Conservation (phyloP, 495 filamentous ascomycete genomes). For the Cryomyces antarcticus region DNA sequence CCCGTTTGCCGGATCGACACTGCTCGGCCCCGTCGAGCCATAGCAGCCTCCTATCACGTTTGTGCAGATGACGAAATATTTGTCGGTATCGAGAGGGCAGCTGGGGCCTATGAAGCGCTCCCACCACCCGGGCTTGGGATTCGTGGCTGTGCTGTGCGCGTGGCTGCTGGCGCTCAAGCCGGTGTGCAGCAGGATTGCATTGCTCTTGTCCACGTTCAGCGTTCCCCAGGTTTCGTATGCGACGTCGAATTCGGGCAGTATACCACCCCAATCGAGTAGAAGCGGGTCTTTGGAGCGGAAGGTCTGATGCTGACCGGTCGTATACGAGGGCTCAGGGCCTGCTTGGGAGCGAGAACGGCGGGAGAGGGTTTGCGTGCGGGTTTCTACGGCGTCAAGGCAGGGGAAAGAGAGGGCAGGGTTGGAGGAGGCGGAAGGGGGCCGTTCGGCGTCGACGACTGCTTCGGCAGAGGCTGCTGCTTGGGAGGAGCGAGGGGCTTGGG, state of each 20-base stretch:
- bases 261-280: conserved; percentile 82
- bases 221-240: conserved; percentile 90
- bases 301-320: conserved; percentile 54
- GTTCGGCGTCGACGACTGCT: conserved; percentile 9
- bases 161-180: conserved; percentile 91
- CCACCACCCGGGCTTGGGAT: conserved; percentile 92
- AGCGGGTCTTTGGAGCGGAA: conserved; percentile 58
- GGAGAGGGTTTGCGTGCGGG: conserved; percentile 57
- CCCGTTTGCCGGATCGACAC: conserved; percentile 73
- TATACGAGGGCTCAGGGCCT: conserved; percentile 89
- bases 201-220: conserved; percentile 63
- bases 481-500: conserved; percentile 3
- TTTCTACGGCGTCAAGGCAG: conserved; percentile 82
- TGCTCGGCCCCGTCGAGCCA: conserved; percentile 80
- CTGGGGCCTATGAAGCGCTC: conserved; percentile 96
- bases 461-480: conserved; percentile 9
- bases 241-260: conserved; percentile 65
- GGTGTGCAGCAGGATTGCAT: conserved; percentile 83
- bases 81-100: conserved; percentile 66
- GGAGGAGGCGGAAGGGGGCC: conserved; percentile 17
- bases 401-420: conserved; percentile 91
- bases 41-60: conserved; percentile 95
- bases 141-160: conserved; percentile 69
- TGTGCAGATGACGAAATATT: conserved; percentile 86
- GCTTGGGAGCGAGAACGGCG: conserved; percentile 49